These are phyloP conservation scores for Colletotrichum sp. DNA, from an alignment of 2,329 filamentous ascomycete genomes.

Conservation along the genomic window DNA sequence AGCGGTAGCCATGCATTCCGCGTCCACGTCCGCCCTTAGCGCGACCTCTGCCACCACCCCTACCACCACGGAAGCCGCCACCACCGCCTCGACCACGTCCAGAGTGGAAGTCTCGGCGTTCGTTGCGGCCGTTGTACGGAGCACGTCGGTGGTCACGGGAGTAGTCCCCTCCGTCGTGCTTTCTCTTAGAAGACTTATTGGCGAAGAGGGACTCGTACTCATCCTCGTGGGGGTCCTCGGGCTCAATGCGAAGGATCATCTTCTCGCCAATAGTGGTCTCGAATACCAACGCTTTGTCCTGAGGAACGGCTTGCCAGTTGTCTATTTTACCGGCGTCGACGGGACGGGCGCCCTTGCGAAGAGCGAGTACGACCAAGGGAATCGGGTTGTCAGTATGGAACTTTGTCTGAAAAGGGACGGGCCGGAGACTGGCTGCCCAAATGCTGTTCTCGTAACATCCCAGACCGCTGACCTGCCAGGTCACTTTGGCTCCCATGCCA, in stretches of 20 bases:
- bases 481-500: slow-evolving; percentile 82
- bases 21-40: slow-evolving; percentile 49
- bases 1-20: slow-evolving; percentile 64
- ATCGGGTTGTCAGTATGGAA: slow-evolving; percentile 81
- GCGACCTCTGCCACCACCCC: slow-evolving; percentile 44
- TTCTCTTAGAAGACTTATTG: slow-evolving; percentile 66
- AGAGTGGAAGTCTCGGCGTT: slow-evolving; percentile 47
- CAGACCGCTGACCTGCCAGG: slow-evolving; percentile 82
- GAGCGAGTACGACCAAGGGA: slow-evolving; percentile 83
- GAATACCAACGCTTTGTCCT: slow-evolving; percentile 75
- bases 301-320: slow-evolving; percentile 79
- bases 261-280: slow-evolving; percentile 89
- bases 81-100: slow-evolving; percentile 41
- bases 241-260: slow-evolving; percentile 79
- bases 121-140: slow-evolving; percentile 41
- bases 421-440: slow-evolving; percentile 84
- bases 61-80: slow-evolving; percentile 41
- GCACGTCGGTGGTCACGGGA: slow-evolving; percentile 26
- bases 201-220: slow-evolving; percentile 68
- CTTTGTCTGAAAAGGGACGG: slow-evolving; percentile 69
- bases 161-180: slow-evolving; percentile 48
- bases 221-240: slow-evolving; percentile 67
- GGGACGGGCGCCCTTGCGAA: slow-evolving; percentile 76
- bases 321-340: slow-evolving; percentile 82
- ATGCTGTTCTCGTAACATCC: slow-evolving; percentile 79